Percentiles rank a stretch among this genome's conserved stretches.
Conservation (phyloP, 345 rosid species). For the Durio zibethinus region DNA sequence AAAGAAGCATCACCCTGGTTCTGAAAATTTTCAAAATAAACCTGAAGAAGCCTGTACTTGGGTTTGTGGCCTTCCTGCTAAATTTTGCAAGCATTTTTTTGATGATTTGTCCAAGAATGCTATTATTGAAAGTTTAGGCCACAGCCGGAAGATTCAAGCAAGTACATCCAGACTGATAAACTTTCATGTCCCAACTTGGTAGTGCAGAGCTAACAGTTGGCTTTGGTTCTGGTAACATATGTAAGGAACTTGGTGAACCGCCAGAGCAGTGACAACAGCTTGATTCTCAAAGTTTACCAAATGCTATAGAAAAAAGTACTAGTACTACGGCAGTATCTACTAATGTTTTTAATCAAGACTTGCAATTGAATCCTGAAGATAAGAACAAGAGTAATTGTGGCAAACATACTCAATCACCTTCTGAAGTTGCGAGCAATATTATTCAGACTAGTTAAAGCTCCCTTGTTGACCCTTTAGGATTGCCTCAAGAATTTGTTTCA, state of each 20-base stretch:
- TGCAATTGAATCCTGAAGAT: conserved; percentile 11
- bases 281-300: neutral
- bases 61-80: conserved; percentile 23
- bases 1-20: conserved; percentile 7
- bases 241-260: conserved; percentile 8
- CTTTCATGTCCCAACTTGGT: neutral
- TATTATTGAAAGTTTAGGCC: neutral
- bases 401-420: conserved; percentile 15
- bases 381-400: neutral
- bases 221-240: conserved; percentile 15
- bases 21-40: conserved; percentile 13
- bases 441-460: conserved; percentile 16
- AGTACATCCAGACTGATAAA: neutral
- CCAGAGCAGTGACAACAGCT: conserved; percentile 1
- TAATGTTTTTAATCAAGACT: conserved; percentile 8
- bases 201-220: neutral
- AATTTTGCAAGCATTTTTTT: conserved; percentile 14
- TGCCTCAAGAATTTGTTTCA: conserved; percentile 17
- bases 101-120: conserved; percentile 16
- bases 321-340: neutral
- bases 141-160: conserved; percentile 4
- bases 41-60: conserved; percentile 17
- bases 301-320: neutral
- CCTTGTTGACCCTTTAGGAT: conserved; percentile 19
- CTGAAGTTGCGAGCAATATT: conserved; percentile 11